Percentiles rank a stretch among this genome's conserved stretches.
Conservation (phyloP, 495 filamentous ascomycete species). For the Pyrenula aspistea region DNA sequence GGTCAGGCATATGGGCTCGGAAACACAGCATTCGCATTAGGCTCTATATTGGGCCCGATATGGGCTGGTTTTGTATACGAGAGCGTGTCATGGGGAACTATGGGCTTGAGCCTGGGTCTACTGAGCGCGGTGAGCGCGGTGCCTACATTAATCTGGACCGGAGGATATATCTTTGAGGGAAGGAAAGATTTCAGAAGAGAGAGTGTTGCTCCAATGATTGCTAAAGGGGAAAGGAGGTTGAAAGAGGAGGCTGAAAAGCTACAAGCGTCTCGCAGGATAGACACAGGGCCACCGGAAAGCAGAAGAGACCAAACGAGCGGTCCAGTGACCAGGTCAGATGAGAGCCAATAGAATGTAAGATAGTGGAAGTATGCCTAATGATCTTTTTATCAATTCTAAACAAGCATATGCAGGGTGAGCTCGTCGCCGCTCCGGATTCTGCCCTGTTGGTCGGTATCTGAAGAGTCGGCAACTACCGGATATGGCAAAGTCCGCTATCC, state of each 20-base stretch:
- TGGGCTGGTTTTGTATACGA: conserved; percentile 29
- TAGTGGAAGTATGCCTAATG: no score
- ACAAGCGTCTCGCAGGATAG: no score
- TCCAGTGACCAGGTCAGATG: no score
- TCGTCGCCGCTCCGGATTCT: neutral
- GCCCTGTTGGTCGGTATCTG: no score
- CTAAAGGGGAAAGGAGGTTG: neutral
- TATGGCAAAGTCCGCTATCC: neutral
- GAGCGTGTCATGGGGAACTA: conserved; percentile 23
- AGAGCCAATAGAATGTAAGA: no score
- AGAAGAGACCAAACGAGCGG: no score
- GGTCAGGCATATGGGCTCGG: conserved; percentile 51
- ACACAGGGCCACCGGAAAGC: no score
- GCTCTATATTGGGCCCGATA: conserved; percentile 49
- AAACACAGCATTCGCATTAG: conserved; percentile 46
- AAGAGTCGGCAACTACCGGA: no score
- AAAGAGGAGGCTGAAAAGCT: neutral
- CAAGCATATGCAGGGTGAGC: no score
- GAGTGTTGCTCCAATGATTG: neutral
- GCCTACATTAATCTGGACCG: conserved; percentile 3
- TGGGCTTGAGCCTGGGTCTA: conserved; percentile 24
- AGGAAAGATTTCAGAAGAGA: neutral
- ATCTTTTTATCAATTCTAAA: no score
- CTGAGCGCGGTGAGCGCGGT: conserved; percentile 17
- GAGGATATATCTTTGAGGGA: conserved; percentile 1